These are phyloP conservation scores for Fremontodendron californicum DNA, from an alignment of 345 rosid genomes.

Conservation along the genomic window DNA sequence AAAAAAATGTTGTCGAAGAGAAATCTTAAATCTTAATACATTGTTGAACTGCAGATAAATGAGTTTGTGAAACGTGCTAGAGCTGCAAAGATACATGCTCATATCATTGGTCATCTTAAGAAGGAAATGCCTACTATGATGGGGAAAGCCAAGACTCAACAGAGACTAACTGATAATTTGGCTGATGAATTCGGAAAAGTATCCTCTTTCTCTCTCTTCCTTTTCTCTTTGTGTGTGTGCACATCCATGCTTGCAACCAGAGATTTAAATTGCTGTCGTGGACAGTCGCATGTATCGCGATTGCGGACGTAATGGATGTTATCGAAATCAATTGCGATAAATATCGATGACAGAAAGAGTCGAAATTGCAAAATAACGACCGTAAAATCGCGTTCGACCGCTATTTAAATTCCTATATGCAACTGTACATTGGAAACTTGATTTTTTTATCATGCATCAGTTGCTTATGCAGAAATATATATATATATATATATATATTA, in stretches of 20 bases:
- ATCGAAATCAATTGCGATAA: too few species aligned
- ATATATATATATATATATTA: not conserved
- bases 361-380: too few species aligned
- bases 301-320: too few species aligned
- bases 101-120: constrained; percentile 79
- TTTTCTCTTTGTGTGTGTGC: not conserved
- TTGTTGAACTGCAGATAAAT: constrained; percentile 51
- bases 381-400: too few species aligned
- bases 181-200: constrained; percentile 81
- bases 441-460: not conserved
- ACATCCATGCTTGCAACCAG: not conserved
- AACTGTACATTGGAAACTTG: not conserved
- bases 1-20: too few species aligned
- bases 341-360: too few species aligned
- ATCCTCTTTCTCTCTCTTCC: not conserved
- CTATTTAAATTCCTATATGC: too few species aligned
- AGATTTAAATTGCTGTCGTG: too few species aligned
- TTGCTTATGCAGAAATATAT: not conserved
- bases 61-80: constrained; percentile 96
- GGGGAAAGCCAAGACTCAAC: constrained; percentile 90
- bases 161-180: constrained; percentile 67
- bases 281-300: too few species aligned
- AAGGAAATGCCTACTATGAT: constrained; percentile 92
- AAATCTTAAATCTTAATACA: not conserved
- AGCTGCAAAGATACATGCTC: constrained; percentile 93